Base-by-base conservation (phyloP, 345 rosid species). In the Gossypium herbaceum region DNA sequence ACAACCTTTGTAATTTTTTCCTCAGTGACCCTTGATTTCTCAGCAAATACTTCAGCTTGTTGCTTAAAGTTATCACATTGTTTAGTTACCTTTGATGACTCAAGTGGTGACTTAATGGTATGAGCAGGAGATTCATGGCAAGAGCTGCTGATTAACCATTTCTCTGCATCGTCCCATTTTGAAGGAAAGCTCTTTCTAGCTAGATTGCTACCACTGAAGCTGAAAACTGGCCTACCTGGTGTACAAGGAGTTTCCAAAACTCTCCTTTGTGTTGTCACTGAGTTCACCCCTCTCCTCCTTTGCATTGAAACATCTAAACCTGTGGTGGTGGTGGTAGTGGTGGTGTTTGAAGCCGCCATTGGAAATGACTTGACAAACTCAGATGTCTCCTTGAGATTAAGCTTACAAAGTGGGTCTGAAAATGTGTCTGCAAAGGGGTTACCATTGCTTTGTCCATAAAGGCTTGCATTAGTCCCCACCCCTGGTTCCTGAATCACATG, bases 161-260 rank as follows among this genome's bases (percentile, higher is more conserved):
- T 94, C 85, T 92, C 94, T 8, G 98, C 97, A 78, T 94, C 92
- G 47, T 85, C 91, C 98, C 98, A 94, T 82, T 94, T 94, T 25
- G 98, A 94, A 81, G 97, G 98, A 17, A 94, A 85, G 80, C 79
- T 86, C 77, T 83, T 88, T 79, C 87, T 90, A n/a, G 89, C 81
- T 77, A 82, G 66, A 78, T 75, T 81, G n/a, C 84, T 77, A 67
- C 74, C 74, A 47, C 89, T 87, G 85, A 88, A 92, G 77, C 93
- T 79, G 79, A 94, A 90, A 67, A 92, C 79, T 27, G 94, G 97
- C 80, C 97, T 85, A 1, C 97, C 94, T 19, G 97, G 94, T 56
- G 97, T 91, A 44, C 86, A 71, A 73, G 97, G 97, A 77, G 93
- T 84, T 68, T 87, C 96, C 72, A 79, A 59, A 55, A 78, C 47